A percentile compares a stretch with the other conserved stretches of the same genome.
These are phyloP conservation scores for Chlorokybus atmophyticus DNA, from an alignment of 139 green algal genomes.

Conservation along the genomic window DNA sequence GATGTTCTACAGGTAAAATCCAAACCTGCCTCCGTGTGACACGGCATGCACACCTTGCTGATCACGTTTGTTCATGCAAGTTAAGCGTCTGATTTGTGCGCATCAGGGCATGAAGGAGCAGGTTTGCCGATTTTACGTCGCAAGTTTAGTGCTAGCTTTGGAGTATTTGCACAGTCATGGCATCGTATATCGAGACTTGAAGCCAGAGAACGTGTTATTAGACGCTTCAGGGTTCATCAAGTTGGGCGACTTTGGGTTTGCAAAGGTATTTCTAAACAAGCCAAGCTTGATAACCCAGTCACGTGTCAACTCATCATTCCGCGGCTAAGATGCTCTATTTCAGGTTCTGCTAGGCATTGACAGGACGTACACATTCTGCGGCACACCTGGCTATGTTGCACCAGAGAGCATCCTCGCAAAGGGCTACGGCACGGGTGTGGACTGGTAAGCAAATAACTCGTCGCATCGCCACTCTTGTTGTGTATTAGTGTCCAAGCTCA, in stretches of 20 bases:
- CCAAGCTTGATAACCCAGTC: too few relatives aligned
- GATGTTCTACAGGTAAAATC: constrained; percentile 1
- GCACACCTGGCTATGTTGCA: constrained; percentile 90
- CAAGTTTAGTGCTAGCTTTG: constrained; percentile 70
- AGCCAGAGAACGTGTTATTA: constrained; percentile 97
- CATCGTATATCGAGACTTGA: constrained; percentile 91
- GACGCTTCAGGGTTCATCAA: constrained; percentile 76
- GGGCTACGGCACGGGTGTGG: constrained; percentile 80
- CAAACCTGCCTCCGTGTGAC: too few relatives aligned
- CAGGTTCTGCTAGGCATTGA: constrained; percentile 41
- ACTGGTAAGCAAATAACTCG: constrained; percentile 60
- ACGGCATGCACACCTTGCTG: constrained; percentile 1
- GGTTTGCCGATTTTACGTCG: constrained; percentile 70
- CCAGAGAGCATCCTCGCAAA: constrained; percentile 88
- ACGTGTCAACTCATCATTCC: too few relatives aligned
- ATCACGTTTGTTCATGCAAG: neutral
- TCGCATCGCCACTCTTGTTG: too few relatives aligned
- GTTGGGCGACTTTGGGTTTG: constrained; percentile 95
- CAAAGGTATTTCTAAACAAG: too few relatives aligned
- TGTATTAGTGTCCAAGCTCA: too few relatives aligned
- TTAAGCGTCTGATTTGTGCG: neutral
- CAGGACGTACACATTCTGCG: constrained; percentile 94
- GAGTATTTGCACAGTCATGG: constrained; percentile 86
- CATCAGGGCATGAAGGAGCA: constrained; percentile 11
- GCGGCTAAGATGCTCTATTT: too few relatives aligned